Evolutionary conservation across 2,329 filamentous ascomycete genomes (phyloP).

Genomic region (Fusarium torreyae): DNA sequence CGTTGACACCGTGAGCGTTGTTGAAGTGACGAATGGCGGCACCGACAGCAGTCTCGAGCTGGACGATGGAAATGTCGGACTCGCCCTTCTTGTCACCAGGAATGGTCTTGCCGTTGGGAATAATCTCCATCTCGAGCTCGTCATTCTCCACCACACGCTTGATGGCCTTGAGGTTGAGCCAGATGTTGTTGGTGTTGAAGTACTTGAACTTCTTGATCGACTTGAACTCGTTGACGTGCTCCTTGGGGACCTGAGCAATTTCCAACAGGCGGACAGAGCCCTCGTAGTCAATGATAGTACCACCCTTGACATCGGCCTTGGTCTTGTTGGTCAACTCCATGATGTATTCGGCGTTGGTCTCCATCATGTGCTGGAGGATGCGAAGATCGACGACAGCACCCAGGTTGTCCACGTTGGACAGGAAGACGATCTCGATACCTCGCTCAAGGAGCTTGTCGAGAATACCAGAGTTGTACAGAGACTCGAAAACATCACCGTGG

Average conservation of each 20-base stretch:
- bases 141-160: constrained; percentile 99
- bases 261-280: constrained; percentile 96
- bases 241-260: constrained; percentile 99
- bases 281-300: constrained; percentile 99
- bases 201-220: constrained; percentile 99
- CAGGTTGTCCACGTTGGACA: constrained; percentile 99
- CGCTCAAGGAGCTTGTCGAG: constrained; percentile 96
- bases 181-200: constrained; percentile 99
- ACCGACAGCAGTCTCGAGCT: constrained; percentile 98
- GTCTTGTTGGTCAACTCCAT: constrained; percentile 99
- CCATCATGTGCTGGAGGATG: constrained; percentile 99
- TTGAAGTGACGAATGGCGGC: constrained; percentile 99
- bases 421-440: constrained; percentile 97
- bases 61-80: constrained; percentile 96
- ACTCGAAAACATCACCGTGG: constrained; percentile 99
- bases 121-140: constrained; percentile 99
- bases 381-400: constrained; percentile 97
- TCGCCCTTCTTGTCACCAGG: constrained; percentile 99
- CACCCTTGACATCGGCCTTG: constrained; percentile 99
- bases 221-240: constrained; percentile 99
- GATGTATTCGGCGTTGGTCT: constrained; percentile 97
- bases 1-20: constrained; percentile 99
- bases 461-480: constrained; percentile 98
- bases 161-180: constrained; percentile 97
- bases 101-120: constrained; percentile 98